Evolutionary conservation across 257 asterid species (phyloP), one percentile per base, ranked within the genome.

Genomic region (Nicotiana benthamiana): DNA sequence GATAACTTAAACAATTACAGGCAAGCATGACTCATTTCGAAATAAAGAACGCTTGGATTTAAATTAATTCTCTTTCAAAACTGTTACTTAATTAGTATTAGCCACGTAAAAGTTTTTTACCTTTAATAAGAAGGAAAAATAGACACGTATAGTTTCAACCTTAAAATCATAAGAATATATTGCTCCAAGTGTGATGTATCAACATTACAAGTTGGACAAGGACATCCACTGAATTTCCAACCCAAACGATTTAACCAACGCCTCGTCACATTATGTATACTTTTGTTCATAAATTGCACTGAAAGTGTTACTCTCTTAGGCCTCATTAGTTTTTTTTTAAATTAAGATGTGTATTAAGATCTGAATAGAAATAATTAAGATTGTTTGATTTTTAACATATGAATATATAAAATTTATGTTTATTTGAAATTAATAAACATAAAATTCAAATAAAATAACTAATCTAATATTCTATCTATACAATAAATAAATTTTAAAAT

Each of bases 171-270:
- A 67, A 34, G 53, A 17, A 67, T 18, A 34, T 70, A 43, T 70
- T 20, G 43, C 43, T 67, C 30, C 75, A n/a, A 34, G 75, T 36
- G 2, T 67, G 75, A 43, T 70, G 13, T 51, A 43, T 70, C 57
- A 40, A 20, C n/a, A 70, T 70, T 22, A 20, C 57, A 43, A 70
- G 59, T 70, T 70, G 77, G 77, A 70, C 59, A 43, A 70, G 18
- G 77, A 70, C 77, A 70, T 51, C 57, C 77, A 70, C 57, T 70
- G 56, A 40, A 46, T 68, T n/a, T 32, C 32, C 56, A 40, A 68
- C 53, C 20, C 43, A 40, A 12, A 28, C 32, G 43, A 68, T 68
- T 10, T 18, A 68, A 68, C 30, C 76, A 36, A 67, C 18, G 4
- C 32, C 52, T 66, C 52, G 26, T 18, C 75, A 66, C 9, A 17